A percentile compares a stretch with the other conserved stretches of the same genome.
Evolutionary conservation across 192 early-diverging fungal species (phyloP).

Genomic region (Coemansia sp.): DNA sequence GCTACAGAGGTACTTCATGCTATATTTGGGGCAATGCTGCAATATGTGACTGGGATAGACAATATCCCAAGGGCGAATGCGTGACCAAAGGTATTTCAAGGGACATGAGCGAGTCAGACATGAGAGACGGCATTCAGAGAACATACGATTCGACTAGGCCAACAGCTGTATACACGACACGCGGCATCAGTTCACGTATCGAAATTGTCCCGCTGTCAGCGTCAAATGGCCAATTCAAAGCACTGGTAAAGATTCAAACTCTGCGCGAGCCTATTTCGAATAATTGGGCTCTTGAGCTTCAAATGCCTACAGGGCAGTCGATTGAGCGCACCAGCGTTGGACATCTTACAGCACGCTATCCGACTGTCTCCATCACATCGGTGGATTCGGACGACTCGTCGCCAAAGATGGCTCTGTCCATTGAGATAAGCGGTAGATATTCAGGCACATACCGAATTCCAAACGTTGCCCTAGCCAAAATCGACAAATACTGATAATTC

Average conservation of each 20-base stretch:
- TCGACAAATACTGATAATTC: background rate
- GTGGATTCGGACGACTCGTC: background rate
- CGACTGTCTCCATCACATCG: conserved; percentile 17
- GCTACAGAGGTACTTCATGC: conserved; percentile 30
- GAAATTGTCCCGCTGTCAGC: conserved; percentile 23
- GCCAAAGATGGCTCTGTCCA: conserved; percentile 29
- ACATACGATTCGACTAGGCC: conserved; percentile 5
- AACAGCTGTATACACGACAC: conserved; percentile 19
- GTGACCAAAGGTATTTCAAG: background rate
- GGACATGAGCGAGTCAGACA: background rate
- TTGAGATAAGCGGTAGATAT: conserved; percentile 35
- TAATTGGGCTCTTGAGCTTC: conserved; percentile 25
- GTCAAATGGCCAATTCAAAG: conserved; percentile 12
- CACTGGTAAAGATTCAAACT: conserved; percentile 32
- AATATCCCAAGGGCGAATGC: conserved; percentile 9
- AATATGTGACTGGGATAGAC: conserved; percentile 34
- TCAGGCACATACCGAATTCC: conserved; percentile 25
- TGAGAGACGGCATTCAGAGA: background rate
- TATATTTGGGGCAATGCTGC: conserved; percentile 21
- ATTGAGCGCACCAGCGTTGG: conserved; percentile 6
- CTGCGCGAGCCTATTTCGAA: conserved; percentile 15
- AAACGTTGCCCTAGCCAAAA: conserved; percentile 18
- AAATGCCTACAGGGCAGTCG: conserved; percentile 27
- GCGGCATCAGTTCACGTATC: conserved; percentile 27
- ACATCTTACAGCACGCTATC: conserved; percentile 12